Conservation (phyloP, 2,329 filamentous ascomycete genomes). For the Diplodia sapinea region DNA sequence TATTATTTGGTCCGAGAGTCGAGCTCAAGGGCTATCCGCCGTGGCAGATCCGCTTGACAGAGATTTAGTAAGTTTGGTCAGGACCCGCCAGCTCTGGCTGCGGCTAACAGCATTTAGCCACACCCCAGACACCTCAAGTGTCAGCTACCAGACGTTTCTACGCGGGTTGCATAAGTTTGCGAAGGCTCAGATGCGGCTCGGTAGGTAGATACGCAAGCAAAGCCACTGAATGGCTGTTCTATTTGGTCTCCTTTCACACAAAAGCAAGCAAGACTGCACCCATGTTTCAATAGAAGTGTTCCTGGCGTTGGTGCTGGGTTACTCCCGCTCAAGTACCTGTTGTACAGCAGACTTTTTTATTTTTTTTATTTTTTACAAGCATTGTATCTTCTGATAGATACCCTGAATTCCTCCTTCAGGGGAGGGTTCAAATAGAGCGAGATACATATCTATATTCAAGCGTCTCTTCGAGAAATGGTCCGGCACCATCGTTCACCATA, state of each 20-base stretch:
- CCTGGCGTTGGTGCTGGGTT: not conserved
- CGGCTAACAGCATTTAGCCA: conserved; percentile 40
- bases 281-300: not conserved
- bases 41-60: conserved; percentile 92
- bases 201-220: conserved; percentile 52
- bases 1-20: conserved; percentile 84
- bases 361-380: not conserved
- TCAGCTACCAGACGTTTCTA: conserved; percentile 94
- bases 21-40: conserved; percentile 91
- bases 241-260: not conserved
- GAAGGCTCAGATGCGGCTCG: conserved; percentile 86
- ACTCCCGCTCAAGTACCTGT: not conserved
- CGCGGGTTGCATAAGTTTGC: conserved; percentile 83
- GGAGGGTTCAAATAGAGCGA: not conserved
- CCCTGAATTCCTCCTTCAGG: not conserved
- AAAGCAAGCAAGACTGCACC: not conserved
- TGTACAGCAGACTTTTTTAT: not conserved
- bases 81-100: not conserved
- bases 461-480: not conserved
- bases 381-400: conserved; percentile 16
- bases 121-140: conserved; percentile 74
- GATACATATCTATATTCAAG: not conserved
- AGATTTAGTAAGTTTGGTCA: conserved; percentile 73
- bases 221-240: not conserved
- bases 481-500: not conserved